Conservation (phyloP, 164 flowering plant genomes). For the Buxus sempervirens region DNA sequence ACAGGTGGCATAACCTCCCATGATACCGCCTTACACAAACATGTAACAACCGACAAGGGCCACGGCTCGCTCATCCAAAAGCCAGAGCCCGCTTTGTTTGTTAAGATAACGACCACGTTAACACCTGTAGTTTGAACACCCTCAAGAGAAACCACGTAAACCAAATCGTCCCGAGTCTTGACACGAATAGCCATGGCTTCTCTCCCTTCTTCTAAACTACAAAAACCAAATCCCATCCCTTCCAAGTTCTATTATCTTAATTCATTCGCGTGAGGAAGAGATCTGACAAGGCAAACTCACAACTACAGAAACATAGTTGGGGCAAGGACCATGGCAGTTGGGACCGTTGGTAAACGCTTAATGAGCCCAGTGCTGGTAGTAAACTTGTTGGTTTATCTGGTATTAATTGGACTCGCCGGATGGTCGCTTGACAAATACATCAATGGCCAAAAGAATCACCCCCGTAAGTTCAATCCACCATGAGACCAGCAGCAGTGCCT, state of each 20-base stretch:
- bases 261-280: too few relatives aligned
- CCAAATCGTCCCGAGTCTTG: not conserved
- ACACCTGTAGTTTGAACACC: slow-evolving; percentile 7
- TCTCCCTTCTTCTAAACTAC: not conserved
- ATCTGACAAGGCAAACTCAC: too few relatives aligned
- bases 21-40: too few relatives aligned
- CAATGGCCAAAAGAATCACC: slow-evolving; percentile 51
- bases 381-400: slow-evolving; percentile 38
- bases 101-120: too few relatives aligned
- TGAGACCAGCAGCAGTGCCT: too few relatives aligned
- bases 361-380: slow-evolving; percentile 39
- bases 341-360: slow-evolving; percentile 33
- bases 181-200: not conserved
- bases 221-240: not conserved
- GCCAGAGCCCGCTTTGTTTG: too few relatives aligned
- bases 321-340: slow-evolving; percentile 5
- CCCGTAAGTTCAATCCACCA: slow-evolving; percentile 29
- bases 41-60: too few relatives aligned
- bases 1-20: too few relatives aligned
- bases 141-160: slow-evolving; percentile 6
- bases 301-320: too few relatives aligned
- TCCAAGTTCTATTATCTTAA: not conserved
- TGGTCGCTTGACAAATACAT: slow-evolving; percentile 66
- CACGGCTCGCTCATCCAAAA: too few relatives aligned
- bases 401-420: slow-evolving; percentile 45